A percentile compares a stretch with the other conserved stretches of the same genome.
Evolutionary conservation across 345 rosid genomes (phyloP).

Genomic region (Raphanus raphanistrum): DNA sequence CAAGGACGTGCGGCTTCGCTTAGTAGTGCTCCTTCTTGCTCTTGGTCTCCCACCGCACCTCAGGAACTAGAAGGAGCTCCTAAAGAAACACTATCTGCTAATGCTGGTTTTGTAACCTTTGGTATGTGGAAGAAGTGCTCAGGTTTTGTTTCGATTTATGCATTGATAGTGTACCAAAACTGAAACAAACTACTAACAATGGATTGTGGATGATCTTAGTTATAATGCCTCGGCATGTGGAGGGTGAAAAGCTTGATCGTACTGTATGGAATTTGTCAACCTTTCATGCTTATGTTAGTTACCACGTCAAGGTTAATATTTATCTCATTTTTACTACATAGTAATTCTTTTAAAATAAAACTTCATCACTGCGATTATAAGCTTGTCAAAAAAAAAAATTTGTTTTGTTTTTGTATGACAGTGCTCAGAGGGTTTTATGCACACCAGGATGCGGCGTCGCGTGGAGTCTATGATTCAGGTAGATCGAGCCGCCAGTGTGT

Average conservation of each 20-base stretch:
- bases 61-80: conserved; percentile 69
- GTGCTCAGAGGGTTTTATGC: conserved; percentile 98
- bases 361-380: neutral
- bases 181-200: conserved; percentile 20
- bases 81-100: conserved; percentile 70
- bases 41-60: conserved; percentile 81
- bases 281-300: conserved; percentile 93
- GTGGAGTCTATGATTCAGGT: conserved; percentile 95
- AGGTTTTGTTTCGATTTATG: neutral
- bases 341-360: neutral
- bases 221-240: conserved; percentile 85
- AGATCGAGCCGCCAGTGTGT: neutral
- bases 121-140: conserved; percentile 47
- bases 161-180: neutral
- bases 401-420: conserved; percentile 17
- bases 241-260: conserved; percentile 78
- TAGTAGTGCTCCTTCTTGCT: conserved; percentile 80
- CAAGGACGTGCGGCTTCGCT: conserved; percentile 84
- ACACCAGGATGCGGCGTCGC: conserved; percentile 89
- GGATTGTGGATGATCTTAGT: conserved; percentile 48
- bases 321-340: conserved; percentile 12
- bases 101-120: conserved; percentile 96
- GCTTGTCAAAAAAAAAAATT: neutral
- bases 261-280: conserved; percentile 91
- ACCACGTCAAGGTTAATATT: conserved; percentile 82